These are phyloP conservation scores for Glomus cerebriforme DNA, from an alignment of 192 early-diverging fungal species.

Conservation along the genomic window DNA sequence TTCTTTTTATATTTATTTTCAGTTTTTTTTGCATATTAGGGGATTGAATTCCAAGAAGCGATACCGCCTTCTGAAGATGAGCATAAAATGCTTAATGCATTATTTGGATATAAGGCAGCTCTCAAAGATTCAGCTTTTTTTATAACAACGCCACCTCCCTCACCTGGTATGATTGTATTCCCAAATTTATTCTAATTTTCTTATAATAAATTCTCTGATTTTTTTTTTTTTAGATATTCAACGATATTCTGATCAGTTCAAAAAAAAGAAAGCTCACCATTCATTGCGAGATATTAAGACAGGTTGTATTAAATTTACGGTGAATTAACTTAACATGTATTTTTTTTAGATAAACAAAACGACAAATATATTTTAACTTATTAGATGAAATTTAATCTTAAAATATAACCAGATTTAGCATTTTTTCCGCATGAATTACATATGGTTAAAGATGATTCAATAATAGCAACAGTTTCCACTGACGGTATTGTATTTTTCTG, in stretches of 20 bases:
- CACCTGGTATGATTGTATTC: neutral
- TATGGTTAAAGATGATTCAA: conserved; percentile 9
- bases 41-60: conserved; percentile 6
- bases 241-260: conserved; percentile 26
- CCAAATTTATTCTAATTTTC: neutral
- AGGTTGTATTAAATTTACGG: neutral
- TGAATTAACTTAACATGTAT: neutral
- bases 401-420: neutral
- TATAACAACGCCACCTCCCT: neutral
- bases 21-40: neutral
- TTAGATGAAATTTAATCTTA: neutral
- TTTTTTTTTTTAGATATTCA: conserved; percentile 4
- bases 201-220: neutral
- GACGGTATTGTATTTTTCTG: neutral
- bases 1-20: neutral
- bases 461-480: neutral
- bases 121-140: conserved; percentile 27
- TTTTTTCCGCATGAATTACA: conserved; percentile 12
- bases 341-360: too few relatives aligned
- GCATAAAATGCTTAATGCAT: conserved; percentile 1
- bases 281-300: conserved; percentile 16
- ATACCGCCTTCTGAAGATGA: neutral
- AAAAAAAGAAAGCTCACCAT: neutral
- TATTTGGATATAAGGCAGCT: conserved; percentile 10
- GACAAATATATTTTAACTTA: too few relatives aligned